Evolutionary conservation across 106 monocot species (phyloP).

Genomic region (Dendrobium catenatum): DNA sequence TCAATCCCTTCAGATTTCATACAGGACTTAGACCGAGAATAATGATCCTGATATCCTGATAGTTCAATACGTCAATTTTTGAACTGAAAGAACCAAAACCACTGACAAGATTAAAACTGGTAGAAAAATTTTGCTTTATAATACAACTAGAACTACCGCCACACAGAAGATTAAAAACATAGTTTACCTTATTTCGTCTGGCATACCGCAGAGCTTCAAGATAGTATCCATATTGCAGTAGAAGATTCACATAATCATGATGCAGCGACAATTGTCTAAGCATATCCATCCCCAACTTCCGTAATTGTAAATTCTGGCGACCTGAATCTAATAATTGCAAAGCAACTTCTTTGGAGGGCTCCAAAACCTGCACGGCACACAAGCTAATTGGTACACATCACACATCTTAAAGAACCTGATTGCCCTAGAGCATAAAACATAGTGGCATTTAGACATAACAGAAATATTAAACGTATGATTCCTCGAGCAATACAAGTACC

Average conservation of each 20-base stretch:
- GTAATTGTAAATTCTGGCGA: conserved; percentile 35
- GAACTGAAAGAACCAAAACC: not conserved
- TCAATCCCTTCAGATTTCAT: no score
- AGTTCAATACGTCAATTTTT: not conserved
- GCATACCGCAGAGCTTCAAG: conserved; percentile 87
- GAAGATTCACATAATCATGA: conserved; percentile 70
- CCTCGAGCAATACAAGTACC: not conserved
- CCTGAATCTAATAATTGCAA: conserved; percentile 67
- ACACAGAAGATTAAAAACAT: not conserved
- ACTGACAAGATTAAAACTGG: not conserved
- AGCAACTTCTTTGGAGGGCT: conserved; percentile 85
- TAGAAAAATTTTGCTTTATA: not conserved
- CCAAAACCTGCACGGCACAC: conserved; percentile 54
- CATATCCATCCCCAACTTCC: conserved; percentile 90
- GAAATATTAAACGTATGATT: not conserved
- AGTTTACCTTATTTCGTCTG: conserved; percentile 69
- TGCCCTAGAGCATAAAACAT: not conserved
- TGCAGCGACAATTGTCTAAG: conserved; percentile 70
- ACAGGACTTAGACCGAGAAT: not conserved
- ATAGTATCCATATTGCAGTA: conserved; percentile 75
- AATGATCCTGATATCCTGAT: not conserved
- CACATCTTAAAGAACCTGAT: not conserved
- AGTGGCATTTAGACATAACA: not conserved
- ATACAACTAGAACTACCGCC: not conserved
- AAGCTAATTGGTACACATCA: not conserved